A percentile compares a stretch with the other conserved stretches of the same genome.
These are phyloP conservation scores for Podospora bellae-mahoneyi DNA, from an alignment of 495 filamentous ascomycete species.

Conservation along the genomic window DNA sequence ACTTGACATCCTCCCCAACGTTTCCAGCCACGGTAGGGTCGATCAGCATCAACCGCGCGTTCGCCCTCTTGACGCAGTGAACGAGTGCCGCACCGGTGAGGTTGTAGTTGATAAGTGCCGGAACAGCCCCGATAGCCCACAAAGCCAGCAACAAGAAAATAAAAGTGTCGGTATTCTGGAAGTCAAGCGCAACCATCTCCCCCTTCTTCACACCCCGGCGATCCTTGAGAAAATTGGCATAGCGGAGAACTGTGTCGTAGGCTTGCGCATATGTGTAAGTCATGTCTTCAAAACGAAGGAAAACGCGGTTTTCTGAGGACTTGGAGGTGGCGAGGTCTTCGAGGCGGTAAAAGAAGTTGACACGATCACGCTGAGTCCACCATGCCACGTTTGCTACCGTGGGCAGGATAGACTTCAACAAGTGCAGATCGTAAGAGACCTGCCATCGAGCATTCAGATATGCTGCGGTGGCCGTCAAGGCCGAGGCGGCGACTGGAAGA, in stretches of 20 bases:
- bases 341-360: constrained; percentile 78
- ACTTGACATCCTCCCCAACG: constrained; percentile 46
- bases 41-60: constrained; percentile 66
- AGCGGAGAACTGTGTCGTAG: constrained; percentile 71
- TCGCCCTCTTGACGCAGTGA: constrained; percentile 74
- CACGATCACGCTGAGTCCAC: constrained; percentile 52
- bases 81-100: constrained; percentile 68
- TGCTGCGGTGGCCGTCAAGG: constrained; percentile 63
- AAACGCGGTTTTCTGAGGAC: constrained; percentile 54
- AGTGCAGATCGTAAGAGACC: constrained; percentile 60
- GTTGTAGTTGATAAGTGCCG: constrained; percentile 97
- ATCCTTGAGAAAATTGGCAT: constrained; percentile 77
- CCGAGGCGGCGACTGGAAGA: constrained; percentile 57
- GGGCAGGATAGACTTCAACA: constrained; percentile 51
- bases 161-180: constrained; percentile 80
- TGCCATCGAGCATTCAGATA: constrained; percentile 77
- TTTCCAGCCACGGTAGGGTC: constrained; percentile 61
- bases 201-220: constrained; percentile 64
- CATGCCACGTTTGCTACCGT: constrained; percentile 41
- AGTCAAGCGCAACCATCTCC: constrained; percentile 85
- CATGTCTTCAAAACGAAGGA: constrained; percentile 71
- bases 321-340: constrained; percentile 63
- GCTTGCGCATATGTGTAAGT: constrained; percentile 78
- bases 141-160: constrained; percentile 80
- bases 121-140: constrained; percentile 83